Evolutionary conservation across 2,329 filamentous ascomycete species (phyloP).

Genomic region (Aspergillus persii): DNA sequence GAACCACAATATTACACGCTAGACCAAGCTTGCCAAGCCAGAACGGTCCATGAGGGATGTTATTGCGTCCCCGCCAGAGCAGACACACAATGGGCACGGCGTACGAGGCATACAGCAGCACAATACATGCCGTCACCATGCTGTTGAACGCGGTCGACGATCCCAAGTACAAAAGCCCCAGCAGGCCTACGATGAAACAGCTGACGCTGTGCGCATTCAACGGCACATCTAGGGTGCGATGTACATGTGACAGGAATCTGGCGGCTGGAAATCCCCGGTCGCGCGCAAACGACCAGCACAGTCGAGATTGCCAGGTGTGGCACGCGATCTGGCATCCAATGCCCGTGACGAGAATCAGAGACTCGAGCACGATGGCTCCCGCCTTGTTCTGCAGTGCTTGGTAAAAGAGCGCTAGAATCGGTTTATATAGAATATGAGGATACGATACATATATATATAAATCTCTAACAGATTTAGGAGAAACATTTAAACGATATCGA

Average conservation of each 20-base stretch:
- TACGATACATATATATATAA: no score
- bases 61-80: constrained; percentile 43
- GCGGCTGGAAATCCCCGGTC: constrained; percentile 50
- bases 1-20: constrained; percentile 42
- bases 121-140: constrained; percentile 46
- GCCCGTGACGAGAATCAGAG: constrained; percentile 47
- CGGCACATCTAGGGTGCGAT: constrained; percentile 44
- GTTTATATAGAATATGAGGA: constrained; percentile 11
- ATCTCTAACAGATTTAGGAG: no score
- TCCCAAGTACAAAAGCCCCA: constrained; percentile 50
- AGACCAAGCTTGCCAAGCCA: constrained; percentile 45
- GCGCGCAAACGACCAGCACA: constrained; percentile 54
- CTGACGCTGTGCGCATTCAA: constrained; percentile 45
- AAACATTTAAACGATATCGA: no score
- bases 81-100: constrained; percentile 48
- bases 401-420: constrained; percentile 49
- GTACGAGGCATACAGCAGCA: constrained; percentile 49
- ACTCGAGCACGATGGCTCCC: constrained; percentile 47
- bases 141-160: constrained; percentile 44
- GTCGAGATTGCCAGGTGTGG: constrained; percentile 50
- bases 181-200: constrained; percentile 44
- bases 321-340: constrained; percentile 46
- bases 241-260: constrained; percentile 40
- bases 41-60: constrained; percentile 45
- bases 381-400: constrained; percentile 41